These are phyloP conservation scores for Aspergillus ruber DNA, from an alignment of 2,329 filamentous ascomycete species.

Conservation along the genomic window DNA sequence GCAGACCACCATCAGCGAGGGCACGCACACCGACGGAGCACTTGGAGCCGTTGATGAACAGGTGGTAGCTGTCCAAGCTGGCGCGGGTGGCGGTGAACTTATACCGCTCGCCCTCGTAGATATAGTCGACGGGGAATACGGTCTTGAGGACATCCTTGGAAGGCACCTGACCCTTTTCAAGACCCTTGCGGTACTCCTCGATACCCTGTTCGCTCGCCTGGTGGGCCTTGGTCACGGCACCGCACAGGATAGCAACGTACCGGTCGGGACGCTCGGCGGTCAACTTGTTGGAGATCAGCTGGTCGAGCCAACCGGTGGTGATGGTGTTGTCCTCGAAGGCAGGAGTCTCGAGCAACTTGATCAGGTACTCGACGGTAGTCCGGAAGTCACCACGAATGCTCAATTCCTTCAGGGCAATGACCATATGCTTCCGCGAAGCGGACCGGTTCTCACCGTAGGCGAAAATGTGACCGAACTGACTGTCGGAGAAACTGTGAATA, in stretches of 20 bases:
- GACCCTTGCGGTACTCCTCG: conserved; percentile 74
- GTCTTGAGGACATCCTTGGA: conserved; percentile 96
- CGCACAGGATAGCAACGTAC: conserved; percentile 89
- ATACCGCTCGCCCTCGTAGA: conserved; percentile 93
- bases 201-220: conserved; percentile 88
- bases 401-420: conserved; percentile 94
- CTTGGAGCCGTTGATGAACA: conserved; percentile 98
- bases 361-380: conserved; percentile 96
- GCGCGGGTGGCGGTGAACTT: conserved; percentile 97
- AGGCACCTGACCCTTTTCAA: conserved; percentile 96
- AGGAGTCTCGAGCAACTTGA: conserved; percentile 96
- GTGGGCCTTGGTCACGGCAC: conserved; percentile 91
- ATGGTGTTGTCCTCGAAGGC: conserved; percentile 99
- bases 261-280: conserved; percentile 93
- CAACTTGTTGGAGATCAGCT: conserved; percentile 95
- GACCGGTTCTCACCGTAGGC: conserved; percentile 97
- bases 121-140: conserved; percentile 95
- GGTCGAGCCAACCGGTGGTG: conserved; percentile 96
- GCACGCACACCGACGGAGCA: conserved; percentile 88
- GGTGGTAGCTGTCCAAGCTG: conserved; percentile 86
- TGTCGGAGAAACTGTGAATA: conserved; percentile 99
- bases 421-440: conserved; percentile 97
- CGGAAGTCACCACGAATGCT: conserved; percentile 99
- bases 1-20: conserved; percentile 85
- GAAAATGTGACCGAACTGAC: conserved; percentile 98